Conservation (phyloP, 768 basidiomycete genomes). For the Suillus americanus region DNA sequence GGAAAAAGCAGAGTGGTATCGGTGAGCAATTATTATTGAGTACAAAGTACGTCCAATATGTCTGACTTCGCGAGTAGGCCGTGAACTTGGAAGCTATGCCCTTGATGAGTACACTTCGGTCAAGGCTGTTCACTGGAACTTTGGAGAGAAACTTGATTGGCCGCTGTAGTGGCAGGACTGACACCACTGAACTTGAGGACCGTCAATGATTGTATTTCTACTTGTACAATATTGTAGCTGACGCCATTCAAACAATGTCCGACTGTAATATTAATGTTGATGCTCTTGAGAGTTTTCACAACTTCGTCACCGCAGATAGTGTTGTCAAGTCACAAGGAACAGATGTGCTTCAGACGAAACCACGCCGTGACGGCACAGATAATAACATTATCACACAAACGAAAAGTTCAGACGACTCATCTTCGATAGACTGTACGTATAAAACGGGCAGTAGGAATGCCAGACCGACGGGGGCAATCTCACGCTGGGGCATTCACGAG, state of each 20-base stretch:
- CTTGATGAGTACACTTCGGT: conserved; percentile 82
- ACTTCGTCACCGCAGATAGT: background rate
- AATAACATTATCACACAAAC: background rate
- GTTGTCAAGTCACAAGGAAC: background rate
- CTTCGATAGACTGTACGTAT: background rate
- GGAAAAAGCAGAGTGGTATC: conserved; percentile 90
- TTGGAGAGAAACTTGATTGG: conserved; percentile 78
- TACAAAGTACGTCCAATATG: background rate
- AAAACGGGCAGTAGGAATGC: background rate
- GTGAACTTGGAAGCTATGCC: conserved; percentile 85
- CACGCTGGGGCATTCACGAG: background rate
- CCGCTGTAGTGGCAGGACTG: conserved; percentile 47
- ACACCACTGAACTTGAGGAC: background rate
- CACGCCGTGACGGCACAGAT: background rate
- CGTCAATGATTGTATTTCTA: background rate
- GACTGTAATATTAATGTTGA: background rate
- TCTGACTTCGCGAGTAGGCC: conserved; percentile 47
- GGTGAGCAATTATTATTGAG: conserved; percentile 43
- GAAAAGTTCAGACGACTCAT: background rate
- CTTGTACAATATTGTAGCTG: background rate
- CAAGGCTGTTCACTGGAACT: conserved; percentile 87
- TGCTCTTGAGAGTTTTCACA: background rate
- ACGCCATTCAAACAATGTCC: background rate
- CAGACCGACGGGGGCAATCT: background rate
- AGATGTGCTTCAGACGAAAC: background rate